Evolutionary conservation across 2,329 filamentous ascomycete genomes (phyloP), one percentile per base, ranked within the genome.

Genomic region (Escovopsis sp.): DNA sequence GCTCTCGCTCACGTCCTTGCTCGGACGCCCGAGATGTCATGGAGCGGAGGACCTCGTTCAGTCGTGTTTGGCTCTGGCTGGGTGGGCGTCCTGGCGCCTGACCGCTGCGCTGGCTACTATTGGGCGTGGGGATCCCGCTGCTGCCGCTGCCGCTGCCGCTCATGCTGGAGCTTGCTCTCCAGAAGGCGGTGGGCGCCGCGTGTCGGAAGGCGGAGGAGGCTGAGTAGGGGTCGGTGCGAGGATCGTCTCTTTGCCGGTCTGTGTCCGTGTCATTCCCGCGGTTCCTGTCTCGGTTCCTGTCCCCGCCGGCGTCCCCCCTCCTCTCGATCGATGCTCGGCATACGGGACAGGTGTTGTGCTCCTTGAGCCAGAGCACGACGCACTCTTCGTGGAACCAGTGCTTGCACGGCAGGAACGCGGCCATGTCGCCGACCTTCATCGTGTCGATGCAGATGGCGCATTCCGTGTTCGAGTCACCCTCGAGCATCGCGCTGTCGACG

Each of bases 371-470:
- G 34, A 81, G 66, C 17, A 75, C 68, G 25, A 90, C 81, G 48
- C 88, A 96, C 18, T 72, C 64, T 39, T 78, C 77, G 50, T 94
- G 88, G 54, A 94, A 96, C 84, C 85, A 94, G 51, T 98, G 90
- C 39, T 75, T 79, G 58, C 90, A 98, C 0, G 86, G 86, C 34
- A 98, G 58, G 31, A 78, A 69, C 0, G 81, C 72, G 5, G 88
- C 83, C 51, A 82, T 75, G 21, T 82, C 76, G 10, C 76, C 80
- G 26, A 81, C 51, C 18, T 72, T 67, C 41, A 92, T 78, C 19
- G 82, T 72, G 37, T 94, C 86, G 63, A 96, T 93, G 57, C 90
- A 98, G 39, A 98, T 94, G 26, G 83, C 87, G 55, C 90, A 98
- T 50, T 94, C 87, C 29, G 76, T 79, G 39, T 79, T 82, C 6